Base-by-base conservation (phyloP, 2,329 filamentous ascomycete species). In the Sphaerulina vaccinii region DNA sequence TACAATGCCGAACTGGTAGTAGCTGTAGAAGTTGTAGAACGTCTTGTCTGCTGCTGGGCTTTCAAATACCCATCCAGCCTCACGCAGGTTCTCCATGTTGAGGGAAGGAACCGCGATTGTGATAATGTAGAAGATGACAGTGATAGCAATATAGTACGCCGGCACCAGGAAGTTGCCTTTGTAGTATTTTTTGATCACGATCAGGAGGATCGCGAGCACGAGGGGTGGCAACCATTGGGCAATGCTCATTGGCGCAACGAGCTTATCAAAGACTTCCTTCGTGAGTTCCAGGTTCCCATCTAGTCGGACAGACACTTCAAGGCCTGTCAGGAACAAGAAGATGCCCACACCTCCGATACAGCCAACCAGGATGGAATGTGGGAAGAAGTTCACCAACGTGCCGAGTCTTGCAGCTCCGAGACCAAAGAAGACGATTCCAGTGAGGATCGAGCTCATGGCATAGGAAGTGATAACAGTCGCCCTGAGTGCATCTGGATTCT, bases 281-380 rank as follows among this genome's bases (percentile, higher is more conserved):
- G 92, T 83, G 68, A 95, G 96, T 59, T 88, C 83, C 24, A 99
- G 79, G 61, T 85, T 91, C 13, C 91, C 90, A 33, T 93, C 85
- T 21, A 99, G 76, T 43, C 92, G 83, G 19, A 91, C 92, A 18
- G 91, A 95, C 7, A 99, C 92, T 66, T 97, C 92, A 51, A 99
- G 83, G 19, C 90, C 93, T 5, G 93, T 99, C 45, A 89, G 83
- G 44, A 96, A 77, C 16, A 99, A 78, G 71, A 99, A 99, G 80
- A 90, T 96, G 4, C 93, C 93, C 7, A 99, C 93, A 56, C 93
- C 93, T 37, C 93, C 93, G 60, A 99, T 97, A 66, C 93, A 99
- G 49, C 93, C 93, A 56, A 96, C 95, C 24, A 99, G 75, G 61
- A 99, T 99, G 62, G 96, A 92, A 38, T 93, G 84, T 4, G 93